These are phyloP conservation scores for Ammopiptanthus mongolicus DNA, from an alignment of 306 rosid genomes.

Conservation along the genomic window DNA sequence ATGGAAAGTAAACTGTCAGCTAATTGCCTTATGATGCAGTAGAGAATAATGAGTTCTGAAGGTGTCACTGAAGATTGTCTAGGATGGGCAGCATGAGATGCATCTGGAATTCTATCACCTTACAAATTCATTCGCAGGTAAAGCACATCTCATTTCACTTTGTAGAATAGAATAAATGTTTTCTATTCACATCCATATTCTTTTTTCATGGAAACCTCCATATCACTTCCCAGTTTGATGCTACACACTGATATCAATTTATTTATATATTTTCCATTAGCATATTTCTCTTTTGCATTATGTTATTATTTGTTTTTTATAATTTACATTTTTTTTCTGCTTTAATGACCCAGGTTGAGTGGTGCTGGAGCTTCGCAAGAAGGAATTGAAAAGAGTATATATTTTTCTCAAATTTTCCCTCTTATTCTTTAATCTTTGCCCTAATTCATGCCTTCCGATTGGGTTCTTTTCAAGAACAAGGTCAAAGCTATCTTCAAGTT, in stretches of 20 bases:
- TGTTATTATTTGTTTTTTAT: too few species aligned
- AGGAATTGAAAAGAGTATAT: too few species aligned
- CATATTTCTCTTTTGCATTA: neutral
- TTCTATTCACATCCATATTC: neutral
- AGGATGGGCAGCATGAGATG: slow-evolving; percentile 80
- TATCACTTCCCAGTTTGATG: neutral
- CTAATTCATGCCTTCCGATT: too few species aligned
- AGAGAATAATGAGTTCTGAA: slow-evolving; percentile 41
- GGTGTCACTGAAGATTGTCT: slow-evolving; percentile 46
- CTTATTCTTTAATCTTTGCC: too few species aligned
- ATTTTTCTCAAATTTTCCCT: too few species aligned
- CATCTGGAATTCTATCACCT: slow-evolving; percentile 62
- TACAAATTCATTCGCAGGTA: slow-evolving; percentile 78
- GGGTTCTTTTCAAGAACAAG: too few species aligned
- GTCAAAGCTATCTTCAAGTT: too few species aligned
- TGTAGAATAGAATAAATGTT: neutral
- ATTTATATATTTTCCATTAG: neutral
- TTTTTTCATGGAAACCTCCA: too few species aligned
- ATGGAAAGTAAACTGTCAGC: neutral
- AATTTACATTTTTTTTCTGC: too few species aligned
- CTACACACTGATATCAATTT: neutral
- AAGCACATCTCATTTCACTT: neutral
- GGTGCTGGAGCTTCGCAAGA: too few species aligned
- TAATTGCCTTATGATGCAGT: neutral
- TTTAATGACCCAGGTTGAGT: too few species aligned